These are phyloP conservation scores for Trifolium subterraneum DNA, from an alignment of 306 rosid genomes.

Conservation along the genomic window DNA sequence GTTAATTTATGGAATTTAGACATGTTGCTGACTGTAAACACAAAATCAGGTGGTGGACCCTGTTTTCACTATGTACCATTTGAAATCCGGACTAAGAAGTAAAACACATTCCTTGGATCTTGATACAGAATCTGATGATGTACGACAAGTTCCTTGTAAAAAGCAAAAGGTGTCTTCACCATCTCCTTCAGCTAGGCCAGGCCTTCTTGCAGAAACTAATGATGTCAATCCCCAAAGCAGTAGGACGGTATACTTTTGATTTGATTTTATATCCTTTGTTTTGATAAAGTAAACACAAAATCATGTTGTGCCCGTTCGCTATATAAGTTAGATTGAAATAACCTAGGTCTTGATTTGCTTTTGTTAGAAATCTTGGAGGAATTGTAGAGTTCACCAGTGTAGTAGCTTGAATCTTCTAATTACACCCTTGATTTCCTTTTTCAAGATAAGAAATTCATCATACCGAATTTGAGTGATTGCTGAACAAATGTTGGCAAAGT, in stretches of 20 bases:
- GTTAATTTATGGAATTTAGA: constrained; percentile 39
- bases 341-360: too few species aligned
- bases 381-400: not conserved
- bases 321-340: too few species aligned
- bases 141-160: constrained; percentile 48
- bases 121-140: constrained; percentile 41
- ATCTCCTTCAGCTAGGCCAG: constrained; percentile 39
- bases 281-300: too few species aligned
- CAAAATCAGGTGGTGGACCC: constrained; percentile 74
- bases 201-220: constrained; percentile 40
- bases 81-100: constrained; percentile 53
- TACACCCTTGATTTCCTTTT: too few species aligned
- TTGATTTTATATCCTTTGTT: not conserved
- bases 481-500: too few species aligned
- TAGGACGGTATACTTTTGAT: constrained; percentile 41
- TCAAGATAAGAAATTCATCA: too few species aligned
- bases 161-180: constrained; percentile 53
- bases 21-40: constrained; percentile 40
- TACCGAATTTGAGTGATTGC: not conserved
- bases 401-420: not conserved
- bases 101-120: constrained; percentile 42
- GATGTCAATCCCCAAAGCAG: constrained; percentile 44
- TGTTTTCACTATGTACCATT: constrained; percentile 47
- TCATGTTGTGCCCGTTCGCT: too few species aligned
- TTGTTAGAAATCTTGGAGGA: not conserved